Evolutionary conservation across 2,329 filamentous ascomycete genomes (phyloP), one percentile per base, ranked within the genome.

Genomic region (Diaporthe sp.): DNA sequence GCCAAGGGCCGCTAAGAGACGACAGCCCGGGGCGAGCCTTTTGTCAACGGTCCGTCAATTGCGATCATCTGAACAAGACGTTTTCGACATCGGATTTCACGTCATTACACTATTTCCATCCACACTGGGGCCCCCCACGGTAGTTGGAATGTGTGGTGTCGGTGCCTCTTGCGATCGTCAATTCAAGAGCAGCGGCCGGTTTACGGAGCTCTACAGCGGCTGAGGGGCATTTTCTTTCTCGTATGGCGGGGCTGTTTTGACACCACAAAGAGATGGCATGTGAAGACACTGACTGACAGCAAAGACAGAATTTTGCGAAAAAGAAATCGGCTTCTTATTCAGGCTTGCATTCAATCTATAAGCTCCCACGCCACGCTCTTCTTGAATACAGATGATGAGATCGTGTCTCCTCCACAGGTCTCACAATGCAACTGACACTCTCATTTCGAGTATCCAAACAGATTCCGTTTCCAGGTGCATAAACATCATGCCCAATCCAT

Each of bases 321-420:
- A 30, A 28, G 33, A 19, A 19, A 28, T 54, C 47, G 17, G 25
- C 15, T 40, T 52, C 22, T 40, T 15, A 54, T 33, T 25, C 47
- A 68, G 22, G 19, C 64, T 54, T 25, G 22, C 47, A 7, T n/a
- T 28, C 64, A 38, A 19, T 68, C 64, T 68, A 54, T 38, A 25
- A 19, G 64, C 45, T 40, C 64, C 64, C 69, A 52, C 69, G 69
- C 55, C 40, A 52, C 55, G 55, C 55, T 71, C 33, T 3, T 61
- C 45, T 55, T 42, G 30, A 61, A 61, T 22, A 50, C 35, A 28
- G 10, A 35, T 47, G 38, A 58, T 54, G 58, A 33, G 58, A 33
- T 72, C 33, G 50, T n/a, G 35, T 25, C 45, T 12, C 45, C 38
- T 22, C 54, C n/a, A 47, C 17, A 15, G 25, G 25, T 38, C 15